These are phyloP conservation scores for Melaleuca quinquenervia DNA, from an alignment of 345 rosid genomes.

Conservation along the genomic window DNA sequence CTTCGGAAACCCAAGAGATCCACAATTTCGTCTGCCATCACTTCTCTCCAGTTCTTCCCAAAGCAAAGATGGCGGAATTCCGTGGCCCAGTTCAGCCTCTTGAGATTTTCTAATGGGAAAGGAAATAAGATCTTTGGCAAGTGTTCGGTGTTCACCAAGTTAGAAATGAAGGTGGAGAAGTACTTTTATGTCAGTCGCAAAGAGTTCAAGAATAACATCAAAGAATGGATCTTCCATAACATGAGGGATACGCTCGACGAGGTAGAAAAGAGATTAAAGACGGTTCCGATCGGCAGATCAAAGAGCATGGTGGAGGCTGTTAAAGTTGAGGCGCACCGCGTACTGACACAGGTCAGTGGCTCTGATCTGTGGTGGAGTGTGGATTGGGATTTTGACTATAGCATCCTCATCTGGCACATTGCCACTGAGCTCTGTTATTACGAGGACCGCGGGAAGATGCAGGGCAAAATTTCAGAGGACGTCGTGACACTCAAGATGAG, in stretches of 20 bases:
- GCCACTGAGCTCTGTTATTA: not conserved
- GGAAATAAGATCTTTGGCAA: not conserved
- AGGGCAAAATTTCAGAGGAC: too few relatives aligned
- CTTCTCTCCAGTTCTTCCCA: not conserved
- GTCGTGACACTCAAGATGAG: not conserved
- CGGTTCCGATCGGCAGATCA: fast-evolving
- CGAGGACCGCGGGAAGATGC: not conserved
- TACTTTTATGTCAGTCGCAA: fast-evolving
- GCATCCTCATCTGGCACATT: not conserved
- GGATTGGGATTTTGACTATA: fast-evolving
- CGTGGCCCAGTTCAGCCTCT: not conserved
- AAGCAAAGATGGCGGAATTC: not conserved
- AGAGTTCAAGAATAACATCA: not conserved
- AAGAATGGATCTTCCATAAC: not conserved
- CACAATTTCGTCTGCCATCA: not conserved
- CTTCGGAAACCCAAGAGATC: not conserved
- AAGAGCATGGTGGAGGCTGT: not conserved
- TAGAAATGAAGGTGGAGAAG: not conserved
- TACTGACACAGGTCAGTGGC: fast-evolving
- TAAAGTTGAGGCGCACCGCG: fast-evolving
- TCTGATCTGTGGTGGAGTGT: fast-evolving
- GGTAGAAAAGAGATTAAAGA: fast-evolving
- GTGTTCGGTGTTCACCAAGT: not conserved
- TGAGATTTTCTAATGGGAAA: not conserved
- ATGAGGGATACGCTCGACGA: fast-evolving